Conservation (phyloP, 331 rosid species). For the Pyrus hybrid region DNA sequence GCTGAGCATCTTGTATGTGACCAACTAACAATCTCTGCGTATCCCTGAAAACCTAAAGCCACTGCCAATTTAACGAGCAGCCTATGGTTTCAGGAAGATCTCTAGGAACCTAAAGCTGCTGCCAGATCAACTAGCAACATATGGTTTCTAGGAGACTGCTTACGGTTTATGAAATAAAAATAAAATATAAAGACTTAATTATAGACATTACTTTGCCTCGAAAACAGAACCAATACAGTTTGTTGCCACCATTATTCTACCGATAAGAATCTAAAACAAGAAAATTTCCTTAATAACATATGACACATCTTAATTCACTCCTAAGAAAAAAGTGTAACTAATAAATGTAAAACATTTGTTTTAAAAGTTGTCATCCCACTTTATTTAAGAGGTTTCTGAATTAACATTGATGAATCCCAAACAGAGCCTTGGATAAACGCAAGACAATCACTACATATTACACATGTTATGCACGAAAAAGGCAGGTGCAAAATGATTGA, state of each 20-base stretch:
- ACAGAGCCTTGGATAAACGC: neutral
- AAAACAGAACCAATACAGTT: neutral
- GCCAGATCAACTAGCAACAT: too few relatives aligned
- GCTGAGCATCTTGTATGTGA: too few relatives aligned
- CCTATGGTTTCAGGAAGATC: too few relatives aligned
- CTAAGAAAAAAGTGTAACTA: too few relatives aligned
- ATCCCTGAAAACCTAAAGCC: too few relatives aligned
- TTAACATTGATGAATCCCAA: neutral
- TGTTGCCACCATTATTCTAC: neutral
- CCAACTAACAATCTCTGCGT: too few relatives aligned
- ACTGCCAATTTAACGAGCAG: too few relatives aligned
- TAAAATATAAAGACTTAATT: neutral
- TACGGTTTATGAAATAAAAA: neutral
- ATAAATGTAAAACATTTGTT: neutral
- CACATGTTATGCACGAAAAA: neutral
- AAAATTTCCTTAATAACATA: neutral
- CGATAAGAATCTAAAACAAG: neutral
- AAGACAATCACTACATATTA: neutral
- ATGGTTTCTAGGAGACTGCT: too few relatives aligned
- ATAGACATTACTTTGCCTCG: neutral
- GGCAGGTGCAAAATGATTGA: neutral
- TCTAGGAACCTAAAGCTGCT: too few relatives aligned
- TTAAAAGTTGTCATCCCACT: neutral
- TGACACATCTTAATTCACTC: neutral
- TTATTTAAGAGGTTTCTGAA: neutral